phyloP scores from a whole-genome alignment of 176 grass and related monocot species.

The Eragrostis nindensis region DNA sequence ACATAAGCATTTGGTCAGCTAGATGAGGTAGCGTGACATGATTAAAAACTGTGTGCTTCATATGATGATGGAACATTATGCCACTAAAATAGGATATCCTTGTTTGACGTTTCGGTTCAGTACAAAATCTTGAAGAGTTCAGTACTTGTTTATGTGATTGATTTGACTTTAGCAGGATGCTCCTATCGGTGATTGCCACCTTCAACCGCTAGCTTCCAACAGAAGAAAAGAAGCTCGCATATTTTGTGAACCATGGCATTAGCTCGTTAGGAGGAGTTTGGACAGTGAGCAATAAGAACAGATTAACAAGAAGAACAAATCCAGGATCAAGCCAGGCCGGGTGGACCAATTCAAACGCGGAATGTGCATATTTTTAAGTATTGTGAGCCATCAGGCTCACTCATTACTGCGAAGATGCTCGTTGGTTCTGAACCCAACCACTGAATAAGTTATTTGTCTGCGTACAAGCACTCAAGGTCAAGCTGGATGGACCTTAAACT shows the following conservation, averaged over 20 bases:
- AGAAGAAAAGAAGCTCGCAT: neutral
- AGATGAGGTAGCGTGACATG: neutral
- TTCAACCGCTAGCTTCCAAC: neutral
- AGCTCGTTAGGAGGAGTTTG: neutral
- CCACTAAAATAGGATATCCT: neutral
- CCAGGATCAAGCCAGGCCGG: neutral
- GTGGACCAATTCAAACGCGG: neutral
- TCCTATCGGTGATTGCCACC: conserved; percentile 2
- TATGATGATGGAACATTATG: neutral
- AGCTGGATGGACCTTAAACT: neutral
- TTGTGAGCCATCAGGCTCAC: neutral
- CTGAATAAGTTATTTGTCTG: neutral
- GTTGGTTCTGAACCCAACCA: neutral
- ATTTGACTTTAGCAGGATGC: conserved; percentile 33
- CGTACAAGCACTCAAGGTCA: neutral
- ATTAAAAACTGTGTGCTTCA: neutral
- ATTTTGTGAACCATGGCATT: neutral
- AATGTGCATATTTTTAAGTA: neutral
- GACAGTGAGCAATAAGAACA: neutral
- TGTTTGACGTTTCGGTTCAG: conserved; percentile 15
- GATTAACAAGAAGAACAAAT: neutral
- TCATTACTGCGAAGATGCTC: neutral
- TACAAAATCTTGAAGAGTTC: neutral
- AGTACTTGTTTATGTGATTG: neutral
- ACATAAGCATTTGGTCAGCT: conserved; percentile 34